Evolutionary conservation across 345 rosid genomes (phyloP).

Genomic region (Salix brachista): DNA sequence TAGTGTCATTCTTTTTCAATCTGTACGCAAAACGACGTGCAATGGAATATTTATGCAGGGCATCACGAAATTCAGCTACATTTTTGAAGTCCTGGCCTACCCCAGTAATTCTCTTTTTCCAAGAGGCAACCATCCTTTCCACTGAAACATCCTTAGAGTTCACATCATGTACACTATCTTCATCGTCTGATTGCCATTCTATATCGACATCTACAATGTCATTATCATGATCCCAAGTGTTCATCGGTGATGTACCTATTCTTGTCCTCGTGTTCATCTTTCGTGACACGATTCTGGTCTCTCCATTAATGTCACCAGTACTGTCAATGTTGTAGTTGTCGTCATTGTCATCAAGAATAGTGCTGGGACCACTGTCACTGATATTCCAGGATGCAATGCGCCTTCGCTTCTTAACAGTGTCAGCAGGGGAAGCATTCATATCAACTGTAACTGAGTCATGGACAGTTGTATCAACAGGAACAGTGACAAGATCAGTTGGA

Average conservation of each 20-base stretch:
- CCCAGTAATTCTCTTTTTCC: conserved; percentile 81
- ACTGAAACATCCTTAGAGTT: conserved; percentile 27
- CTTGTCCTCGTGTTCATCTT: conserved; percentile 38
- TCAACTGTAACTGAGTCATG: conserved; percentile 24
- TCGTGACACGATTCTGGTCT: conserved; percentile 25
- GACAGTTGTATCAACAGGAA: conserved; percentile 15
- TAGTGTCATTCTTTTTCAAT: conserved; percentile 74
- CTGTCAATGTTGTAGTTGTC: neutral
- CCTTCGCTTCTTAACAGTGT: conserved; percentile 76
- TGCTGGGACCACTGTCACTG: conserved; percentile 34
- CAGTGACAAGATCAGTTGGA: conserved; percentile 8
- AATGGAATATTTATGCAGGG: conserved; percentile 73
- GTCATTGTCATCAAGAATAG: conserved; percentile 30
- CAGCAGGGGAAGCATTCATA: conserved; percentile 60
- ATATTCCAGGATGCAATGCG: conserved; percentile 47
- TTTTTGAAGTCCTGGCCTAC: conserved; percentile 82
- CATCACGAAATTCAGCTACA: conserved; percentile 79
- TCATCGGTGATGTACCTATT: conserved; percentile 29
- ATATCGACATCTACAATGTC: conserved; percentile 28
- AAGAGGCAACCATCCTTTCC: conserved; percentile 51
- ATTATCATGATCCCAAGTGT: conserved; percentile 22
- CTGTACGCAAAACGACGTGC: conserved; percentile 75
- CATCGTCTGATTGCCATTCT: conserved; percentile 24
- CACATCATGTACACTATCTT: conserved; percentile 16
- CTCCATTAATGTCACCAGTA: neutral